A percentile compares a stretch with the other conserved stretches of the same genome.
Evolutionary conservation across 2,329 filamentous ascomycete genomes (phyloP).

Genomic region (Dactylellina parvicollis): DNA sequence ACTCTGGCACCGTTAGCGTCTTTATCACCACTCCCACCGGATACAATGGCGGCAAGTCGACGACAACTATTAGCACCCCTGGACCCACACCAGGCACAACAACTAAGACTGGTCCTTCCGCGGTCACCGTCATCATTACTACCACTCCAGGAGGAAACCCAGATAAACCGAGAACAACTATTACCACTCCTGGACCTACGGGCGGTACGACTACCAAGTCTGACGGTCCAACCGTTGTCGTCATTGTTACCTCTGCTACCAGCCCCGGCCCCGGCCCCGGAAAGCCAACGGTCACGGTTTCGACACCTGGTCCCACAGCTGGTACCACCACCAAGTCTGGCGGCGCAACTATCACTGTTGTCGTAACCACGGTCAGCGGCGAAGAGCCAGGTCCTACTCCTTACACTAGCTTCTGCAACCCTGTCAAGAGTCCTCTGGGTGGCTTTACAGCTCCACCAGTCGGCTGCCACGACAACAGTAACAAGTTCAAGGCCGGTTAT

Average conservation of each 20-base stretch:
- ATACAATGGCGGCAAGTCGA: neutral
- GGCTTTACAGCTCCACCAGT: neutral
- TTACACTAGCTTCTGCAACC: neutral
- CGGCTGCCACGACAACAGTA: neutral
- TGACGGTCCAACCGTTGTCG: neutral
- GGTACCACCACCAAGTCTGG: conserved; percentile 10
- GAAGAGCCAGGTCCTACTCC: neutral
- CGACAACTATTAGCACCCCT: neutral
- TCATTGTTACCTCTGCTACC: neutral
- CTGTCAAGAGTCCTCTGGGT: neutral
- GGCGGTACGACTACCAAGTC: neutral
- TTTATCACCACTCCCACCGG: neutral
- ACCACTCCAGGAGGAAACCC: neutral
- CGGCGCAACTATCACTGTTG: neutral
- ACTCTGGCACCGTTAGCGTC: neutral
- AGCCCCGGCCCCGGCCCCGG: neutral
- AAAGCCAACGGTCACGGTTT: neutral
- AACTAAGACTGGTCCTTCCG: neutral
- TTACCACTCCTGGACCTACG: neutral
- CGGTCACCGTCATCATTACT: conserved; percentile 5
- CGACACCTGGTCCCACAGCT: neutral
- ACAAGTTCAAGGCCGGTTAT: conserved; percentile 3
- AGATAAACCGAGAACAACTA: neutral
- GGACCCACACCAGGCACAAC: neutral
- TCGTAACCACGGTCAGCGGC: neutral